These are phyloP conservation scores for Magnaporthiopsis incrustans DNA, from an alignment of 2,329 filamentous ascomycete genomes.

Conservation along the genomic window DNA sequence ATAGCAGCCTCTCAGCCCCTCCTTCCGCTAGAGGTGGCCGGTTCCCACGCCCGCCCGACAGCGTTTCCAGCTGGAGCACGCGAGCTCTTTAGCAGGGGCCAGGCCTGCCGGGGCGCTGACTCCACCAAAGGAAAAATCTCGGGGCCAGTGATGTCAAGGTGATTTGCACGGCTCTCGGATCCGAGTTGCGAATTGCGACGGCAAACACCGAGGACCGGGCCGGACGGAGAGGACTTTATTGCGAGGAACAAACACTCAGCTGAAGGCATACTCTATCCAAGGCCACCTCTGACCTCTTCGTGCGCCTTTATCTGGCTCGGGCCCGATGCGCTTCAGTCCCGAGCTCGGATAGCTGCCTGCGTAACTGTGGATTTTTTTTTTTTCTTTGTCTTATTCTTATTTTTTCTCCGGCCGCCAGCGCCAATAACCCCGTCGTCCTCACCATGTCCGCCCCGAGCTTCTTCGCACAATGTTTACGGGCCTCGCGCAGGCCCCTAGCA, in stretches of 20 bases:
- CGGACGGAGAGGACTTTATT: no score
- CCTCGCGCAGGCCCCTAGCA: background rate
- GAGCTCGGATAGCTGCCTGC: background rate
- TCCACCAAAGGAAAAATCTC: background rate
- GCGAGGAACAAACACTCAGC: background rate
- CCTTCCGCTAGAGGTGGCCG: background rate
- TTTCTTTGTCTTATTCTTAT: background rate
- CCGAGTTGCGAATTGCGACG: background rate
- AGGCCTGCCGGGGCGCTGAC: background rate
- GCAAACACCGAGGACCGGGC: background rate
- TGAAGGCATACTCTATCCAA: background rate
- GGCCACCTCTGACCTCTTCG: no score
- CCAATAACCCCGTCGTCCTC: background rate
- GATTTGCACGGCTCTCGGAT: background rate
- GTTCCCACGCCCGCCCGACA: no score
- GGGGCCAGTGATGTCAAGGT: background rate
- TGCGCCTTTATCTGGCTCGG: background rate
- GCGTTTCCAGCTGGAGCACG: background rate
- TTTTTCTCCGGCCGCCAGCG: background rate
- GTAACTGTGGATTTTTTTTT: background rate
- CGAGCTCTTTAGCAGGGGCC: background rate
- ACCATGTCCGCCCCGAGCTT: conserved; percentile 8
- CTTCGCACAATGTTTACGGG: conserved; percentile 5
- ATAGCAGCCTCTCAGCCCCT: background rate
- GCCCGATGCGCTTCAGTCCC: background rate